Evolutionary conservation across 164 flowering plant species (phyloP).

Genomic region (Stephania cephalantha): DNA sequence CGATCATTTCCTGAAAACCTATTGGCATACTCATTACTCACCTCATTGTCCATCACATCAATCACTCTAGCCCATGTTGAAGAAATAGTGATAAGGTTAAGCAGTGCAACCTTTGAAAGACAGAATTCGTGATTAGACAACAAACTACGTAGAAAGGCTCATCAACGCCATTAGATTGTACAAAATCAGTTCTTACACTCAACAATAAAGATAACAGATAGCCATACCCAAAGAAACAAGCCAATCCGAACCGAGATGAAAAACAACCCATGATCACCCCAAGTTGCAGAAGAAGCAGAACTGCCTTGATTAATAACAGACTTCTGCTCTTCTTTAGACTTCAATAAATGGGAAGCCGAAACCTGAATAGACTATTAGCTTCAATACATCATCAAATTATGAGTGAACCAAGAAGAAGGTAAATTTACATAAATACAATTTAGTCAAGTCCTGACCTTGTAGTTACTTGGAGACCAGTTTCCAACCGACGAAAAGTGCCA

Average conservation of each 20-base stretch:
- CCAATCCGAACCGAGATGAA: conserved; percentile 74
- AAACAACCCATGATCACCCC: conserved; percentile 70
- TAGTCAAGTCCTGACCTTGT: conserved; percentile 38
- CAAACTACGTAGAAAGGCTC: background rate
- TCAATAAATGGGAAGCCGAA: conserved; percentile 20
- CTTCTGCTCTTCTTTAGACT: conserved; percentile 30
- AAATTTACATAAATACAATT: background rate
- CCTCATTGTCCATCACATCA: conserved; percentile 97
- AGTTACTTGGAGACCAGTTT: conserved; percentile 19
- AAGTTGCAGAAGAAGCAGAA: conserved; percentile 30
- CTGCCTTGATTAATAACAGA: conserved; percentile 26
- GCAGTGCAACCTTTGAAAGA: conserved; percentile 69
- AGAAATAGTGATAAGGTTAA: conserved; percentile 91
- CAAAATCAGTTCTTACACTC: background rate
- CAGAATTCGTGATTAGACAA: conserved; percentile 6
- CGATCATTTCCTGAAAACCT: background rate
- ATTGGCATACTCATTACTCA: conserved; percentile 15
- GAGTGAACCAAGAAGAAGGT: background rate
- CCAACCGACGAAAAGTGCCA: conserved; percentile 62
- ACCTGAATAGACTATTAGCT: conserved; percentile 24
- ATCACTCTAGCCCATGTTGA: conserved; percentile 99
- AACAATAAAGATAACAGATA: background rate
- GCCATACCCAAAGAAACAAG: conserved; percentile 88
- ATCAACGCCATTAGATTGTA: background rate
- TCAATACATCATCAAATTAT: background rate